phyloP scores from a whole-genome alignment of 2,329 filamentous ascomycete genomes.

The Fusarium temperatum region DNA sequence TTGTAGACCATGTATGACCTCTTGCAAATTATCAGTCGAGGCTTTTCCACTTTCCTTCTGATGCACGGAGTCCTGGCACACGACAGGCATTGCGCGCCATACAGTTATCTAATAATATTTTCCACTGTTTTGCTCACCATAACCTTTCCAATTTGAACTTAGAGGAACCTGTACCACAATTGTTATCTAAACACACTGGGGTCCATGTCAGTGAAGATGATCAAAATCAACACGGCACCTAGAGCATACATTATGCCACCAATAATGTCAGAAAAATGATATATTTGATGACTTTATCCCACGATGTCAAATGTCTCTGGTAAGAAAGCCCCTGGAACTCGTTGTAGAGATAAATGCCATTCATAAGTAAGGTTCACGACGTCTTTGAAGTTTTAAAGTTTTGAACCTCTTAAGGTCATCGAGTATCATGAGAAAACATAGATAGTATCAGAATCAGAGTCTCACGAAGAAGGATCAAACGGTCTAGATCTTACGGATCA shows the following conservation, averaged over 20 bases:
- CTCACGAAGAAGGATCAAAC: neutral
- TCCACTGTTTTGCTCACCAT: neutral
- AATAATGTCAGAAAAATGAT: neutral
- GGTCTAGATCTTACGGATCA: neutral
- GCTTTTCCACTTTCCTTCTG: neutral
- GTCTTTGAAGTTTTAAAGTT: neutral
- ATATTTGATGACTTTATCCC: neutral
- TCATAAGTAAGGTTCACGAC: accelerated
- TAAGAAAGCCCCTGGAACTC: accelerated
- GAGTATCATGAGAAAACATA: neutral
- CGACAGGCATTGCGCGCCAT: neutral
- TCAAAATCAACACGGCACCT: too few relatives aligned
- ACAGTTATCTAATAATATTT: too few relatives aligned
- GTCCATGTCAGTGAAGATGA: neutral
- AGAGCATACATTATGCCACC: neutral
- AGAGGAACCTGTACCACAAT: too few relatives aligned
- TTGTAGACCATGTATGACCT: too few relatives aligned
- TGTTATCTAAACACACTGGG: neutral
- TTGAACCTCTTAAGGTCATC: accelerated
- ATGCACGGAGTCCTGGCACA: neutral
- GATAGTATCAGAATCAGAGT: neutral
- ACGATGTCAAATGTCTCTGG: neutral
- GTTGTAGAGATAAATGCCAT: accelerated
- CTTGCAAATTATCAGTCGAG: neutral
- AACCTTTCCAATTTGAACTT: accelerated